Evolutionary conservation across 2,329 filamentous ascomycete species (phyloP).

Genomic region (Scedosporium apiospermum): DNA sequence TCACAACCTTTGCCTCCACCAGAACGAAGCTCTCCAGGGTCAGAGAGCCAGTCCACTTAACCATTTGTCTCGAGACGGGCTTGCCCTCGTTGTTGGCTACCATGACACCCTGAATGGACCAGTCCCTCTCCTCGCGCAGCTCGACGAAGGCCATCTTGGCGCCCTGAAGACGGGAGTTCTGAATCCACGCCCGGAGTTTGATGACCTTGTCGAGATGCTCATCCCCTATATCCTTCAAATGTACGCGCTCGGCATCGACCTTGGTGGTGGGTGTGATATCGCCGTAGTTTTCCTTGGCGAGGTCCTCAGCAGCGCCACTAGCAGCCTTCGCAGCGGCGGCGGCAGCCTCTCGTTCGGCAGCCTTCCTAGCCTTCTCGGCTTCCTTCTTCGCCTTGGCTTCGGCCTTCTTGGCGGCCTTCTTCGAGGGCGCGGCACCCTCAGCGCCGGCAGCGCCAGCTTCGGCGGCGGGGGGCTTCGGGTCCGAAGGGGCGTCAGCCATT

Average conservation of each 20-base stretch:
- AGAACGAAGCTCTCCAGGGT: conserved; percentile 74
- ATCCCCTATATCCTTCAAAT: conserved; percentile 56
- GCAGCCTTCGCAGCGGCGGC: conserved; percentile 58
- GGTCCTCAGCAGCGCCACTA: conserved; percentile 57
- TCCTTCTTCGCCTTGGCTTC: conserved; percentile 83
- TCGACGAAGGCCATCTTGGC: conserved; percentile 90
- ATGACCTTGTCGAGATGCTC: conserved; percentile 60
- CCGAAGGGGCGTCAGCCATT: conserved; percentile 23
- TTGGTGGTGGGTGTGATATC: conserved; percentile 50
- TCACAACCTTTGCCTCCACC: conserved; percentile 72
- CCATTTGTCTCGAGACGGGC: conserved; percentile 73
- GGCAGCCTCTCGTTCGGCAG: conserved; percentile 66
- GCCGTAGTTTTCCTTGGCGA: conserved; percentile 73
- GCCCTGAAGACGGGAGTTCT: conserved; percentile 80
- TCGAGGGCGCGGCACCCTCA: conserved; percentile 40
- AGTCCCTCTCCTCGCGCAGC: conserved; percentile 63
- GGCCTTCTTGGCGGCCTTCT: conserved; percentile 78
- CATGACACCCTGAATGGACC: conserved; percentile 76
- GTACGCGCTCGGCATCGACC: conserved; percentile 45
- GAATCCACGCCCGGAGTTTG: conserved; percentile 69
- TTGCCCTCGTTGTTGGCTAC: conserved; percentile 62
- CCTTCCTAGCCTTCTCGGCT: conserved; percentile 63
- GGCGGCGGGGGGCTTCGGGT: conserved; percentile 3
- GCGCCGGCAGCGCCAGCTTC: conserved; percentile 7
- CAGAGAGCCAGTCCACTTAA: conserved; percentile 75